Percentiles rank a stretch among this genome's conserved stretches.
phyloP scores from a whole-genome alignment of 257 asterid genomes.

The Paraleonurus japonicus region DNA sequence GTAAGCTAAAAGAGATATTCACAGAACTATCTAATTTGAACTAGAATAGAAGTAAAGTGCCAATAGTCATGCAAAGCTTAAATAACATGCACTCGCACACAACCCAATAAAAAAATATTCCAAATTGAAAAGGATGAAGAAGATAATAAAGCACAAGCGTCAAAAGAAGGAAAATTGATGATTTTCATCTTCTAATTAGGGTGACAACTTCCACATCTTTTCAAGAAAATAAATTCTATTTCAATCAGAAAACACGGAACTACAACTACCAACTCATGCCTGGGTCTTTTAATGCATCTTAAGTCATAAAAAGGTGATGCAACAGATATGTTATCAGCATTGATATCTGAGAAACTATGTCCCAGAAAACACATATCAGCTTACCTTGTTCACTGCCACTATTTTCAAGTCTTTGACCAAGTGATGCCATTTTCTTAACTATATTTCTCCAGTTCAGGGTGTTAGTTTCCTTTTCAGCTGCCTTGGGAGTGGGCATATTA shows the following conservation, averaged over 20 bases:
- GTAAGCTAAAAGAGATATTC: not conserved
- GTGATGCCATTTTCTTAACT: conserved; percentile 69
- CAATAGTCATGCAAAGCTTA: too few species aligned
- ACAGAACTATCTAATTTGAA: not conserved
- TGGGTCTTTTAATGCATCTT: not conserved
- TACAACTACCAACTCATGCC: not conserved
- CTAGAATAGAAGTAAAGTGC: too few species aligned
- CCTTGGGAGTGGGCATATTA: conserved; percentile 76
- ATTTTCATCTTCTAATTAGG: not conserved
- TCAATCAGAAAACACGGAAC: conserved; percentile 9
- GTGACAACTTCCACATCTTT: not conserved
- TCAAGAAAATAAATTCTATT: not conserved
- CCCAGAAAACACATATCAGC: conserved; percentile 20
- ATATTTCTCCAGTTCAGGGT: conserved; percentile 88
- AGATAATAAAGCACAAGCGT: not conserved
- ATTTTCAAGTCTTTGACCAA: conserved; percentile 57
- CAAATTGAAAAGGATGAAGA: too few species aligned
- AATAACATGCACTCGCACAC: too few species aligned
- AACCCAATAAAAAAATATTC: too few species aligned
- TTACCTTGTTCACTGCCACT: conserved; percentile 32
- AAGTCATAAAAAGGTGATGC: conserved; percentile 6
- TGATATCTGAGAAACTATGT: conserved; percentile 6
- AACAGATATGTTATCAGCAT: conserved; percentile 10
- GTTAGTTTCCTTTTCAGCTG: conserved; percentile 69
- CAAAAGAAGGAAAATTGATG: not conserved